Conservation (phyloP, 192 early-diverging fungal genomes). For the Funneliformis geosporum region DNA sequence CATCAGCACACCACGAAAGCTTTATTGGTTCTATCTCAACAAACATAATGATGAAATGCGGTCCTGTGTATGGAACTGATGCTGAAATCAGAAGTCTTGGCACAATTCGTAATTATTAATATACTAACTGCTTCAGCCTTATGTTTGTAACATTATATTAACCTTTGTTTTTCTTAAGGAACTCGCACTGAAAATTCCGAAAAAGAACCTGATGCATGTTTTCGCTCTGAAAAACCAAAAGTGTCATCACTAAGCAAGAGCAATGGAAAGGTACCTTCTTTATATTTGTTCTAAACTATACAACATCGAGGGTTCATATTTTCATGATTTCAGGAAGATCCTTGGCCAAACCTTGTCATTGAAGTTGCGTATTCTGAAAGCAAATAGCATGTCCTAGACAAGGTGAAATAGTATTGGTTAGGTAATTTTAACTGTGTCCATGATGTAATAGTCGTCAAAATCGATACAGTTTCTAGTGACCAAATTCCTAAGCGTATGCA, state of each 20-base stretch:
- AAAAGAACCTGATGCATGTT: conserved; percentile 10
- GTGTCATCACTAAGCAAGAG: background rate
- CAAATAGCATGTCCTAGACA: background rate
- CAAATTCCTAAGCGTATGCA: background rate
- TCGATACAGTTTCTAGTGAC: too few species aligned
- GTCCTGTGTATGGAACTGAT: background rate
- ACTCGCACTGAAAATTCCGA: background rate
- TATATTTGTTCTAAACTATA: too few species aligned
- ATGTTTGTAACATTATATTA: conserved; percentile 6
- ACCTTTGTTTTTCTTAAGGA: conserved; percentile 21
- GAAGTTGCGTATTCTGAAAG: conserved; percentile 27
- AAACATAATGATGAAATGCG: too few species aligned
- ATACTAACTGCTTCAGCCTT: conserved; percentile 23
- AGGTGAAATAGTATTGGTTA: conserved; percentile 3
- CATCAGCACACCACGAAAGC: background rate
- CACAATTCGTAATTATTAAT: conserved; percentile 11
- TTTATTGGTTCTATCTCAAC: too few species aligned
- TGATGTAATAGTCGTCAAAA: background rate
- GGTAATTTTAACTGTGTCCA: background rate
- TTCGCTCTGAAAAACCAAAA: background rate
- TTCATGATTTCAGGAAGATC: background rate
- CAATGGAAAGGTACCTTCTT: too few species aligned
- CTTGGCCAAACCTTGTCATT: conserved; percentile 17
- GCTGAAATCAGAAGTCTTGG: background rate
- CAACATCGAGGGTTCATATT: too few species aligned